Conservation (phyloP, 2,329 filamentous ascomycete genomes). For the Moelleriella libera region DNA sequence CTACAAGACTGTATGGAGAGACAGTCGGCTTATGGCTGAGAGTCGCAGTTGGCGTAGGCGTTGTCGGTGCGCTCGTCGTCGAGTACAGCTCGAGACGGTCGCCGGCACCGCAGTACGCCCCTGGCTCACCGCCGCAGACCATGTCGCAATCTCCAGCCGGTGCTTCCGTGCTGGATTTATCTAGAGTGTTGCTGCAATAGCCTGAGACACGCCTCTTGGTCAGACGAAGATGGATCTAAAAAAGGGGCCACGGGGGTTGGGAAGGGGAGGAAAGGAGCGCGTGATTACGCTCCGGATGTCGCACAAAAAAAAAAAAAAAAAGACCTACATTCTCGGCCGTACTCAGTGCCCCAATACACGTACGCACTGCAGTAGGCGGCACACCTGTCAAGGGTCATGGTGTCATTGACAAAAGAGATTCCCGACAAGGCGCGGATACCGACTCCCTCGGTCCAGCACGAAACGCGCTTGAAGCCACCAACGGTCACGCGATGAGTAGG, state of each 20-base stretch:
- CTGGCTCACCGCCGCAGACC: slow-evolving; percentile 24
- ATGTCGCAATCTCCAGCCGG: slow-evolving; percentile 21
- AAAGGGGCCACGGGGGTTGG: no score
- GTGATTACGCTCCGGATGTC: no score
- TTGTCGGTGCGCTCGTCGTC: slow-evolving; percentile 19
- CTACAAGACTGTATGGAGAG: slow-evolving; percentile 17
- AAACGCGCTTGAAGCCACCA: slow-evolving; percentile 28
- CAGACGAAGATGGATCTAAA: not conserved
- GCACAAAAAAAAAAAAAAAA: no score
- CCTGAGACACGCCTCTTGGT: slow-evolving; percentile 11
- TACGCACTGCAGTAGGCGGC: slow-evolving; percentile 29
- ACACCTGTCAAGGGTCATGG: slow-evolving; percentile 35
- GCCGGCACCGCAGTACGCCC: slow-evolving; percentile 27
- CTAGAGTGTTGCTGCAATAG: slow-evolving; percentile 32
- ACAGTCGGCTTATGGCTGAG: slow-evolving; percentile 10
- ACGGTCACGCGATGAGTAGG: slow-evolving; percentile 22
- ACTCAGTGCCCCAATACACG: slow-evolving; percentile 36
- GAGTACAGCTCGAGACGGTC: slow-evolving; percentile 29
- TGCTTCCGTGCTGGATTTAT: slow-evolving; percentile 12
- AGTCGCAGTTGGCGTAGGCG: slow-evolving; percentile 14
- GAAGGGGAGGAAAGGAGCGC: no score
- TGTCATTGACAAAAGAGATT: slow-evolving; percentile 26
- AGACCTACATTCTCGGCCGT: slow-evolving; percentile 32
- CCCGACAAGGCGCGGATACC: slow-evolving; percentile 27
- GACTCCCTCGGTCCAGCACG: slow-evolving; percentile 33